Evolutionary conservation across 1,284 basidiomycete species (phyloP).

Genomic region (Heterobasidion irregulare): DNA sequence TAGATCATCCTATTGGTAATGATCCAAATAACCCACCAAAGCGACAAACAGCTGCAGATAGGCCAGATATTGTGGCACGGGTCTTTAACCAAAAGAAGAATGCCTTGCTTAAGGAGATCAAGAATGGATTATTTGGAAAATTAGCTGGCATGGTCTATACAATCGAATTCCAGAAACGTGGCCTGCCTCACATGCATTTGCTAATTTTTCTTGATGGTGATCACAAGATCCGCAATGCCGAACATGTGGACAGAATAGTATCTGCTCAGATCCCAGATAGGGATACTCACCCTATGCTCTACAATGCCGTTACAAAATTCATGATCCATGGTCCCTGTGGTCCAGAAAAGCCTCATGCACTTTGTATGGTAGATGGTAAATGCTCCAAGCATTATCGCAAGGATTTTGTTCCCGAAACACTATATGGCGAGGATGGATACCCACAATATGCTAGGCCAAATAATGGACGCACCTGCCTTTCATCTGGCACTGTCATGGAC

Average conservation of each 20-base stretch:
- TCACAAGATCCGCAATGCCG: conserved; percentile 22
- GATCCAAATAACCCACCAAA: too few relatives aligned
- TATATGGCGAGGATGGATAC: conserved; percentile 28
- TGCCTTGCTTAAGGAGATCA: too few relatives aligned
- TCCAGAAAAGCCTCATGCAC: conserved; percentile 2
- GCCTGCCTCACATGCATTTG: too few relatives aligned
- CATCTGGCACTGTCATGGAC: conserved; percentile 14
- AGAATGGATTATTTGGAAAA: too few relatives aligned
- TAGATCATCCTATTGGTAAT: too few relatives aligned
- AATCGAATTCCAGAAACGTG: too few relatives aligned
- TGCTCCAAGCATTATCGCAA: conserved; percentile 37
- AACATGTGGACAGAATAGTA: conserved; percentile 30
- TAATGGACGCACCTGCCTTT: conserved; percentile 21
- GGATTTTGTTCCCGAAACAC: conserved; percentile 23
- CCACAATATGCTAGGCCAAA: conserved; percentile 25
- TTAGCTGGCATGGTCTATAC: too few relatives aligned
- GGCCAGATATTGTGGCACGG: too few relatives aligned
- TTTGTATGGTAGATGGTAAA: conserved; percentile 30
- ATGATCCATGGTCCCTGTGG: conserved; percentile 46
- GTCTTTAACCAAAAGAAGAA: too few relatives aligned
- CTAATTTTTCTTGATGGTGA: conserved; percentile 26
- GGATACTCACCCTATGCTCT: conserved; percentile 25
- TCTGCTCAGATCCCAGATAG: conserved; percentile 34
- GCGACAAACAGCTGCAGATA: too few relatives aligned
- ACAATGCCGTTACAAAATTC: conserved; percentile 19